Base-by-base conservation (phyloP, 73 alveolate species). In the Paramecium pentaurelia region DNA sequence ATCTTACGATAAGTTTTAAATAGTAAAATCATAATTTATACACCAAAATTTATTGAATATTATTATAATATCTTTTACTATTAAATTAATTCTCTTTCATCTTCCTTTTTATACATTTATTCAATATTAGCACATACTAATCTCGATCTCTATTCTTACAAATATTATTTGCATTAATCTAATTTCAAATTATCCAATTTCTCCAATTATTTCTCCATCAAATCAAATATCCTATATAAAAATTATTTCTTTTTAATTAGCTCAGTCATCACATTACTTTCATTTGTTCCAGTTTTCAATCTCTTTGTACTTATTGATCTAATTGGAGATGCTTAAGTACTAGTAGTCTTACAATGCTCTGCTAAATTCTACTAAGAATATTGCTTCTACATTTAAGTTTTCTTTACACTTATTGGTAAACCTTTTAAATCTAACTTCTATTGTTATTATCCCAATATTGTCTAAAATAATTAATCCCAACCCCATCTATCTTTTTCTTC, bases 41-140 rank as follows among this genome's bases (percentile, higher is more conserved):
- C 60, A 37, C 87, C 87, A 73, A 73, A 73, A 44, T 73, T 38
- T 11, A 4, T 73, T 38, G 87, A 73, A 73, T 73, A 40, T 40
- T 73, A 38, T 73, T 73, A 38, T 73, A 73, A 73, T 36, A 20
- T 73, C 47, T 73, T 73, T 40, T 37, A 22, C 47, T 73, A 44
- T 18, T 14, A 34, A 10, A 73, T 44, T 73, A 73, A 20, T 73
- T 73, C 58, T 73, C 47, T 37, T 73, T 73, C 87, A 73, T 73
- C 87, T 2, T 73, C 64, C 38, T 73, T 73, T n/a, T 34, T 73
- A 73, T 36, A 73, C 9, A 73, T 73, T 16, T 11, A 37, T 38
- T 73, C 87, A 37, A 40, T 38, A 34, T 73, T 73, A 73, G 87
- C 87, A 73, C 87, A 73, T n/a, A 73, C 87, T 8, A 73, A 20